These are phyloP conservation scores for Diplodia scrobiculata DNA, from an alignment of 2,329 filamentous ascomycete species.

Conservation along the genomic window DNA sequence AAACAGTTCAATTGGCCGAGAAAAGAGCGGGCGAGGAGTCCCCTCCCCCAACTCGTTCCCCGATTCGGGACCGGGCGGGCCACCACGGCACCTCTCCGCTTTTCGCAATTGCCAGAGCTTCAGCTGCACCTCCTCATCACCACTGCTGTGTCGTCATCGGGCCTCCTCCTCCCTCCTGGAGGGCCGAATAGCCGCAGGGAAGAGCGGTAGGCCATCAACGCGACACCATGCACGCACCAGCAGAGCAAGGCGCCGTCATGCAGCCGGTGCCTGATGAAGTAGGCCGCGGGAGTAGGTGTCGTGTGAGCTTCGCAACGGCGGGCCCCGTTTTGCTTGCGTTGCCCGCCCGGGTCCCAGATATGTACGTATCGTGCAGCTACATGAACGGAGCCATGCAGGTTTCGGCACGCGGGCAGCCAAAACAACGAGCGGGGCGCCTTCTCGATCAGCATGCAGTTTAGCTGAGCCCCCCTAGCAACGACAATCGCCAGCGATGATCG, in stretches of 20 bases:
- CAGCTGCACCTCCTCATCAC: no score
- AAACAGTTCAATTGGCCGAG: conserved; percentile 11
- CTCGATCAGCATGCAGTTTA: not conserved
- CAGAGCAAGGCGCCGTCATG: conserved; percentile 6
- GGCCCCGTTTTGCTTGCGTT: not conserved
- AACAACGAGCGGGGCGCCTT: not conserved
- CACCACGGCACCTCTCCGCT: not conserved
- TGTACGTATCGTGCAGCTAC: not conserved
- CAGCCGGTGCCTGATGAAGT: conserved; percentile 24
- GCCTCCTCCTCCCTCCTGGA: not conserved
- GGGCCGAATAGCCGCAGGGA: not conserved
- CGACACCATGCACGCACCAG: conserved; percentile 10
- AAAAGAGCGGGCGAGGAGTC: not conserved
- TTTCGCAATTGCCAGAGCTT: no score
- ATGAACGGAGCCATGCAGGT: not conserved
- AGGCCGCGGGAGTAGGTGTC: conserved; percentile 1
- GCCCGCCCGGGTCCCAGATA: not conserved
- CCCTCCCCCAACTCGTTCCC: not conserved
- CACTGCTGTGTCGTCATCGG: not conserved
- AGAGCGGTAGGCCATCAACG: not conserved
- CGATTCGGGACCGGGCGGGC: not conserved
- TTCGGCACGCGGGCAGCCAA: not conserved
- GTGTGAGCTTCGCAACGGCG: conserved; percentile 5
- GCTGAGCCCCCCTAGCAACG: not conserved
- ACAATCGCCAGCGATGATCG: not conserved